Percentiles rank a stretch among this genome's conserved stretches.
These are phyloP conservation scores for Fusarium sp. DNA, from an alignment of 2,329 filamentous ascomycete genomes.

Conservation along the genomic window DNA sequence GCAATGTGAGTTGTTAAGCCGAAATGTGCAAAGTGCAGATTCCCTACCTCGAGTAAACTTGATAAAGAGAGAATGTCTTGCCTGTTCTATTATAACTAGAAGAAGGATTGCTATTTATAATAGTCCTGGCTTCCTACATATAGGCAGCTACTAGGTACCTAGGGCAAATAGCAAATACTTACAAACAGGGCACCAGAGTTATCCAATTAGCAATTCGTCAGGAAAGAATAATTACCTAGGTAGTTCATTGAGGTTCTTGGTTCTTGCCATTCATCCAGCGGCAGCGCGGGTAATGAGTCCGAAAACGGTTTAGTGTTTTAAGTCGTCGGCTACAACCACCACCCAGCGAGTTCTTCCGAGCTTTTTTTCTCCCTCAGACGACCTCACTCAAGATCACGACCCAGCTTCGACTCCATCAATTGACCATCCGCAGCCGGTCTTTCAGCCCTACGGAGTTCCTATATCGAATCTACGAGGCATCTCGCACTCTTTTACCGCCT, in stretches of 20 bases:
- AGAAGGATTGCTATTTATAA: too few relatives aligned
- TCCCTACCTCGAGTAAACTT: background rate
- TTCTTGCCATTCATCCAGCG: conserved; percentile 39
- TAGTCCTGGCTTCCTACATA: too few relatives aligned
- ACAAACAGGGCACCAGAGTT: too few relatives aligned
- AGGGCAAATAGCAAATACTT: too few relatives aligned
- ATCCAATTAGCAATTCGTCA: background rate
- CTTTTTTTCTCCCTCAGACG: conserved; percentile 61
- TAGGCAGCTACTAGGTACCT: too few relatives aligned
- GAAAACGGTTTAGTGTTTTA: conserved; percentile 50
- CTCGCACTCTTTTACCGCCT: conserved; percentile 40
- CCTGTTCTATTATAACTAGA: too few relatives aligned
- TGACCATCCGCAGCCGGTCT: conserved; percentile 51
- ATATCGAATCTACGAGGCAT: conserved; percentile 45
- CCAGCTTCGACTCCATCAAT: conserved; percentile 54
- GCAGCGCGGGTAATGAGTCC: conserved; percentile 37
- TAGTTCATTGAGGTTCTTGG: conserved; percentile 20
- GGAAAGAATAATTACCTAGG: background rate
- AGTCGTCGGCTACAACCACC: conserved; percentile 46
- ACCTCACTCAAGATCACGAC: conserved; percentile 48
- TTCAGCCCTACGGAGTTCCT: conserved; percentile 47
- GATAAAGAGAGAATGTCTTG: too few relatives aligned
- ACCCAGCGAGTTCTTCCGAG: conserved; percentile 61
- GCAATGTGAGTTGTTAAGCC: background rate
- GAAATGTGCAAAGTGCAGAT: background rate